Evolutionary conservation across 2,329 filamentous ascomycete species (phyloP), one percentile per base, ranked within the genome.

Genomic region (Trichoderma breve): DNA sequence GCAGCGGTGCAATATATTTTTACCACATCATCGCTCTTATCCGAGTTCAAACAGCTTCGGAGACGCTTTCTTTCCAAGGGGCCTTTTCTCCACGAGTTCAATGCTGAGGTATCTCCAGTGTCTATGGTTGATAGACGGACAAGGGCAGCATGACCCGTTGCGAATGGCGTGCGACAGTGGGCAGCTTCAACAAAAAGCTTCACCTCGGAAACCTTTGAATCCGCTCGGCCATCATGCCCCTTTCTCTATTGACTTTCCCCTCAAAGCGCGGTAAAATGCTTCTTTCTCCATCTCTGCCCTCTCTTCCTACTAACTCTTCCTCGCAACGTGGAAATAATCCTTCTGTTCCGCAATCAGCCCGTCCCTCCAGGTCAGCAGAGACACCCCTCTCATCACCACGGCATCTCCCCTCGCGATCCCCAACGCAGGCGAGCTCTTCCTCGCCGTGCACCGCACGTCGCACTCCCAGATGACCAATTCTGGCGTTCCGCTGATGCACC

Each of bases 331-430:
- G 3, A 71, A 65, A 63, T 67, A 66, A n/a, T 71, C 62, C 62
- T 71, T 71, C 26, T 66, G 61, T 36, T 71, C 70, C 61, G 47
- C 70, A 61, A 71, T 66, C 53, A 28, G n/a, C 7, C 62, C 70
- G 8, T 67, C 62, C 14, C 70, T 47, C 62, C 62, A 71, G 36
- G 34, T 66, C 36, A 61, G 28, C 62, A 71, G 24, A 28, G 70
- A 71, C 36, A 71, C 70, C 1, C 70, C 70, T 21, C 62, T 67
- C 53, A 66, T 55, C 34, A 67, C 51, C 34, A 66, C 51, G 26
- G 36, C 53, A 12, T 71, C 70, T 12, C 70, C 70, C 53, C 36
- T 47, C 51, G 7, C 15, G 6, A 60, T 32, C 12, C 62, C 70
- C 70, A 66, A n/a, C 5, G 15, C 70, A 6, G 61, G n/a, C 15